phyloP scores from a whole-genome alignment of 2,329 filamentous ascomycete genomes.

The Fusarium caatingaense region DNA sequence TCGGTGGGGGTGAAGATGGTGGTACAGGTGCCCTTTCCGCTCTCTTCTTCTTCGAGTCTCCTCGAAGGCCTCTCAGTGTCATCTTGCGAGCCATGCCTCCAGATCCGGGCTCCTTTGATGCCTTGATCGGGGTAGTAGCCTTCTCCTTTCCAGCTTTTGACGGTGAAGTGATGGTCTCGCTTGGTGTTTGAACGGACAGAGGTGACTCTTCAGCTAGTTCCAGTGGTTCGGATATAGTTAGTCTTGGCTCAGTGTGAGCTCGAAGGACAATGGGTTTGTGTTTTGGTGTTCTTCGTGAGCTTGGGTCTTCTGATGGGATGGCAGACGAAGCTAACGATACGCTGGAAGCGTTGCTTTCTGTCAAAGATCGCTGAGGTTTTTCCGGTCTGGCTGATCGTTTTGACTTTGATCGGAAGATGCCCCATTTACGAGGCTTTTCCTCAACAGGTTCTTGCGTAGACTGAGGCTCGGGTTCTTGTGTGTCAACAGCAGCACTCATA shows the following conservation, averaged over 20 bases:
- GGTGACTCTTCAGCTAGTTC: slow-evolving; percentile 15
- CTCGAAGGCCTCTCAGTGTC: slow-evolving; percentile 41
- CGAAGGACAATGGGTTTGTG: slow-evolving; percentile 59
- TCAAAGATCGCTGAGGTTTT: slow-evolving; percentile 42
- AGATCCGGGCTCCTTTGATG: slow-evolving; percentile 35
- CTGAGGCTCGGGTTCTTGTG: slow-evolving; percentile 9
- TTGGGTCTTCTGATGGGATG: slow-evolving; percentile 26
- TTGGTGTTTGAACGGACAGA: slow-evolving; percentile 9
- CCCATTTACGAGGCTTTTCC: slow-evolving; percentile 66
- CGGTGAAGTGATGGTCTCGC: slow-evolving; percentile 19
- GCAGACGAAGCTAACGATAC: slow-evolving; percentile 32
- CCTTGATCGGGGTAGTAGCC: slow-evolving; percentile 16
- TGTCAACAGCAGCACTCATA: slow-evolving; percentile 40
- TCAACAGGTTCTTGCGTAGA: slow-evolving; percentile 27
- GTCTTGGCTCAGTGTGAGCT: slow-evolving; percentile 55
- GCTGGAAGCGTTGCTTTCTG: slow-evolving; percentile 42
- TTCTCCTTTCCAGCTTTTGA: slow-evolving; percentile 31
- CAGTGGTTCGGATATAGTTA: slow-evolving; percentile 12
- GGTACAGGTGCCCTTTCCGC: slow-evolving; percentile 32
- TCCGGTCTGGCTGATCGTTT: slow-evolving; percentile 44
- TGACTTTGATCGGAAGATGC: slow-evolving; percentile 63
- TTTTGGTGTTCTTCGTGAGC: slow-evolving; percentile 43
- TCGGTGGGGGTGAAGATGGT: slow-evolving; percentile 38
- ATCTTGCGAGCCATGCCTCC: slow-evolving; percentile 45
- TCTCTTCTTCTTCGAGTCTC: slow-evolving; percentile 39